Conservation (phyloP, 139 green algal genomes). For the Eudorina sp. region DNA sequence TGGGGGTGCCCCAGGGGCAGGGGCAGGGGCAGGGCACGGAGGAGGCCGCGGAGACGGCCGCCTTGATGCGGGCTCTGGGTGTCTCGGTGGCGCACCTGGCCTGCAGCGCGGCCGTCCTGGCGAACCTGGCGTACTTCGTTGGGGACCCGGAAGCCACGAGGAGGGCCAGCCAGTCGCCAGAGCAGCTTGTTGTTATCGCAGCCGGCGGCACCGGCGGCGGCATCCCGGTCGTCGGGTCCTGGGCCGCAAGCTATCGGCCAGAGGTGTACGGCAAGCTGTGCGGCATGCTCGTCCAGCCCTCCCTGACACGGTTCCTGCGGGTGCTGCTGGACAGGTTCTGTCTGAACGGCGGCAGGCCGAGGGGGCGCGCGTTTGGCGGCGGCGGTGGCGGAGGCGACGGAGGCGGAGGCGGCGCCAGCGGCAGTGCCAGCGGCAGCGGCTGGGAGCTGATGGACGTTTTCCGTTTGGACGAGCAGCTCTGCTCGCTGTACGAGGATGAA, state of each 20-base stretch:
- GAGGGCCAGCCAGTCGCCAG: too few relatives aligned
- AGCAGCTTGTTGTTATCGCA: too few relatives aligned
- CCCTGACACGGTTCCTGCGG: not conserved
- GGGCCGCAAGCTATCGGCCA: too few relatives aligned
- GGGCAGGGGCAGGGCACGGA: too few relatives aligned
- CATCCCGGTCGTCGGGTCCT: too few relatives aligned
- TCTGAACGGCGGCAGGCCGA: not conserved
- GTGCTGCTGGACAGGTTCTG: conserved; percentile 12
- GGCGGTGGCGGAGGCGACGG: not conserved
- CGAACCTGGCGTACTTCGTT: not conserved
- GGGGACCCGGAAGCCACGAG: too few relatives aligned
- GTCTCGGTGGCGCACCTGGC: not conserved
- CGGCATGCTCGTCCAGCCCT: not conserved
- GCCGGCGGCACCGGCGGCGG: too few relatives aligned
- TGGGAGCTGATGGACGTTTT: not conserved
- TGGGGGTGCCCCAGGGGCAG: too few relatives aligned
- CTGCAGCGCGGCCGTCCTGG: not conserved
- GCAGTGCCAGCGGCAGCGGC: not conserved
- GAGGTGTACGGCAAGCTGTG: not conserved
- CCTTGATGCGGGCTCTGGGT: not conserved
- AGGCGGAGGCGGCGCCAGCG: not conserved
- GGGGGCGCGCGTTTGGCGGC: too few relatives aligned
- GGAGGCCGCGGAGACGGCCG: too few relatives aligned
- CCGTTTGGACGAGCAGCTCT: not conserved
- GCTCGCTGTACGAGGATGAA: not conserved